Conservation (phyloP, 192 early-diverging fungal genomes). For the Coemansia sp. region DNA sequence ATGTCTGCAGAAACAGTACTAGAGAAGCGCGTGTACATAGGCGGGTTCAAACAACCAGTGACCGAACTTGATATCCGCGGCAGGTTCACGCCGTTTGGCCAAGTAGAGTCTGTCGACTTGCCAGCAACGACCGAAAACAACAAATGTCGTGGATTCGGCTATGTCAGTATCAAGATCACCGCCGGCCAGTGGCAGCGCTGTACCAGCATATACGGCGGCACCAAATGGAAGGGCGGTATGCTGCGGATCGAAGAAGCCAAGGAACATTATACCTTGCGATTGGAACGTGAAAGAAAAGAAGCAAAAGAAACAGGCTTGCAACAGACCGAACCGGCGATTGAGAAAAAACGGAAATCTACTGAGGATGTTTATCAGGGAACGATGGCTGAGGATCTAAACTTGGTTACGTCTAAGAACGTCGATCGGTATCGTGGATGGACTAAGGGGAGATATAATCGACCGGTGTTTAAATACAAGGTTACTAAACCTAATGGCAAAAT, state of each 20-base stretch:
- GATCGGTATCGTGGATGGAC: conserved; percentile 67
- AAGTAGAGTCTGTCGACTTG: conserved; percentile 32
- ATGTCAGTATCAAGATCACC: conserved; percentile 69
- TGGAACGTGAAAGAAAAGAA: conserved; percentile 55
- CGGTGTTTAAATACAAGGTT: conserved; percentile 68
- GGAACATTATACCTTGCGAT: conserved; percentile 59
- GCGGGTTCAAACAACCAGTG: conserved; percentile 67
- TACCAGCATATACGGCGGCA: conserved; percentile 67
- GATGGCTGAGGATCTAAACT: conserved; percentile 64
- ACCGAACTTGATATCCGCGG: conserved; percentile 58
- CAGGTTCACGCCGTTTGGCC: conserved; percentile 76
- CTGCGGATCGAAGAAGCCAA: conserved; percentile 82
- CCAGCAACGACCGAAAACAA: conserved; percentile 10
- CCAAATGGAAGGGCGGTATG: conserved; percentile 83
- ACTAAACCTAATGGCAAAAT: conserved; percentile 56
- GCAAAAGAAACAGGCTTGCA: conserved; percentile 28
- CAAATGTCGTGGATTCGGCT: conserved; percentile 69
- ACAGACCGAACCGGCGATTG: conserved; percentile 30
- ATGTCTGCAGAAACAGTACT: conserved; percentile 25
- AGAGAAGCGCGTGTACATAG: conserved; percentile 71
- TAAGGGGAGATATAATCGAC: conserved; percentile 67
- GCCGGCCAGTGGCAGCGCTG: conserved; percentile 68
- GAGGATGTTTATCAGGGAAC: conserved; percentile 31
- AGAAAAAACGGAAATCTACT: conserved; percentile 54
- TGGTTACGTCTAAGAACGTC: conserved; percentile 71